Base-by-base conservation (phyloP, 306 rosid genomes). In the Cicer arietinum region DNA sequence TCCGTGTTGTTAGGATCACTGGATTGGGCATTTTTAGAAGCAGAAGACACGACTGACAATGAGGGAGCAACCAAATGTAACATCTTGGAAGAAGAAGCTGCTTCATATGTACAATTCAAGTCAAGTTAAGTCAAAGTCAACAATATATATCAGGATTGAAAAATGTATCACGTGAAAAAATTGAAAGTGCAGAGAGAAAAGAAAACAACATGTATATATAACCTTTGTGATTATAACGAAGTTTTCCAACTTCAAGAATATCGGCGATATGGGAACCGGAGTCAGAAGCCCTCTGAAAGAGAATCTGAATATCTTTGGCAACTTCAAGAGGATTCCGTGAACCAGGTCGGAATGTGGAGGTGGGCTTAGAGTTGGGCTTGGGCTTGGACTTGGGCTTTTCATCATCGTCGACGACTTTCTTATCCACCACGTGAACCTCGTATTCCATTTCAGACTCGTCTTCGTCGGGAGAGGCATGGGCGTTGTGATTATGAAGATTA, bases 51-150 rank as follows among this genome's bases (percentile, higher is more conserved):
- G 22, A 88, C 44, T 0, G 90, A 81, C 58, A 84, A 47, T 8
- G 97, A 83, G 51, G 94, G 92, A 70, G 89, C 66, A 78, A 85
- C 92, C 40, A 63, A 81, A 41, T 87, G 90, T 48, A 88, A 77
- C 91, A 85, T 90, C 89, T 85, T 92, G 65, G 95, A 89, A 79
- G 95, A 89, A 79, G 96, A 68, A 82, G 87, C 97, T 92, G 93
- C 52, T 75, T 50, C 39, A 46, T 13, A 22, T 11, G 57, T 12
- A 17, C 11, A 46, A 67, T 37, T 43, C 39, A 64, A 63, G 10
- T 8, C 10, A 65, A 65, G 52, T 65, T 37, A 41, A 63, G 0
- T 7, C 17, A 53, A 53, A 69, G 46, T 50, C 41, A 58, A 63
- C 43, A n/a, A 0, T 35, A 1, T 44, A 7, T 12, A 60, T 60